phyloP scores from a whole-genome alignment of 176 grass and related monocot genomes.

The Eremochloa ophiuroides region DNA sequence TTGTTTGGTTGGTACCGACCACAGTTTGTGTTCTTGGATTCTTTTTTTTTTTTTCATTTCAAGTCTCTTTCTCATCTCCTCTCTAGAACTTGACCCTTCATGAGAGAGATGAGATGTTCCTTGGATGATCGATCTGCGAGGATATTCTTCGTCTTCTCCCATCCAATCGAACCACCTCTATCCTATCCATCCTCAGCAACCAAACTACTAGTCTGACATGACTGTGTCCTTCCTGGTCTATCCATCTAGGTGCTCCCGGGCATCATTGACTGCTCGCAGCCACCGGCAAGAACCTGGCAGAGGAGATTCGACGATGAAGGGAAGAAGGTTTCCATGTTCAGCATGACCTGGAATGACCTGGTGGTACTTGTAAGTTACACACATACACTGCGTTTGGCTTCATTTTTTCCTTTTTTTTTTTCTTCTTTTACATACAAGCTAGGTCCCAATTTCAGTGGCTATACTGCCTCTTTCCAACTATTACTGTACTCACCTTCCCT shows the following conservation, averaged over 20 bases:
- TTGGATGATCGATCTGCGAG: not conserved
- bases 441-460: not conserved
- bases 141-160: not conserved
- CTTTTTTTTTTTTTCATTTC: not conserved
- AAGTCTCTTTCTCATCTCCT: not conserved
- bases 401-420: not conserved
- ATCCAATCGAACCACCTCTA: not conserved
- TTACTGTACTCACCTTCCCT: too few species aligned
- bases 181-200: not conserved
- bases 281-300: constrained; percentile 43
- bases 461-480: not conserved
- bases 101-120: not conserved
- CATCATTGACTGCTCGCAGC: constrained; percentile 18
- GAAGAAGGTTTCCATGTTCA: constrained; percentile 51
- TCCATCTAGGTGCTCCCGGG: constrained; percentile 2
- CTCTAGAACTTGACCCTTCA: not conserved
- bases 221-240: not conserved
- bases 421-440: not conserved
- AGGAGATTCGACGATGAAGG: constrained; percentile 54
- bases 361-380: constrained; percentile 35
- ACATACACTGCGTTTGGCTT: not conserved
- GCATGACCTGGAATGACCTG: constrained; percentile 41
- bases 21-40: not conserved
- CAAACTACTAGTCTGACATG: not conserved
- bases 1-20: not conserved